Evolutionary conservation across 2,329 filamentous ascomycete genomes (phyloP).

Genomic region (Cordyceps pruinosa): DNA sequence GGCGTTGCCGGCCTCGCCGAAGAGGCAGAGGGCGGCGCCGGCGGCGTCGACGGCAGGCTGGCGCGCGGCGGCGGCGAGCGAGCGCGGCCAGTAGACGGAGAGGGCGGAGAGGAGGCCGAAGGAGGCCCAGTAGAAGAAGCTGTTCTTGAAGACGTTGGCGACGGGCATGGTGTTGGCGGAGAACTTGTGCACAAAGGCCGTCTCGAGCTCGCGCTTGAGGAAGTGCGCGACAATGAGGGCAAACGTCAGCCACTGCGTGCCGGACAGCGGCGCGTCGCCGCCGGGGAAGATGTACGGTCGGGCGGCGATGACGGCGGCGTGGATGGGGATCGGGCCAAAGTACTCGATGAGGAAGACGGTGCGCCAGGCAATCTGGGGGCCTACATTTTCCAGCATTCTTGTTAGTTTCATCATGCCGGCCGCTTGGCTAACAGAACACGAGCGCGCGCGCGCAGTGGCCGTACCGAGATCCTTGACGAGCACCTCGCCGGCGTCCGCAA

Average conservation of each 20-base stretch:
- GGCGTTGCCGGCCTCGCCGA: conserved; percentile 77
- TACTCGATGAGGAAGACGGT: conserved; percentile 96
- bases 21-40: conserved; percentile 64
- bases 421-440: background rate
- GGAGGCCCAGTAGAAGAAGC: conserved; percentile 84
- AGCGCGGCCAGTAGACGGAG: conserved; percentile 74
- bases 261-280: conserved; percentile 45
- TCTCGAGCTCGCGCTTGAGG: conserved; percentile 91
- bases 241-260: conserved; percentile 67
- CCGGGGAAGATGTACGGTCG: conserved; percentile 56
- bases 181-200: conserved; percentile 91
- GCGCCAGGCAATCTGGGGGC: conserved; percentile 83
- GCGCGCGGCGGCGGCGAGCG: conserved; percentile 53
- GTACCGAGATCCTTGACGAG: conserved; percentile 91
- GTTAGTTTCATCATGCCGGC: background rate
- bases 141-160: conserved; percentile 90
- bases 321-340: conserved; percentile 82
- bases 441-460: too few relatives aligned
- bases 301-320: conserved; percentile 64
- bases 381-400: conserved; percentile 36
- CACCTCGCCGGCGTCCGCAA: conserved; percentile 49
- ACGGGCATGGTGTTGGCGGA: conserved; percentile 90
- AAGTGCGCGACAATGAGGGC: conserved; percentile 76
- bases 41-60: conserved; percentile 50
- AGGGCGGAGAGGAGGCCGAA: conserved; percentile 75